Base-by-base conservation (phyloP, 2,329 filamentous ascomycete species). In the Aureobasidium sp. region DNA sequence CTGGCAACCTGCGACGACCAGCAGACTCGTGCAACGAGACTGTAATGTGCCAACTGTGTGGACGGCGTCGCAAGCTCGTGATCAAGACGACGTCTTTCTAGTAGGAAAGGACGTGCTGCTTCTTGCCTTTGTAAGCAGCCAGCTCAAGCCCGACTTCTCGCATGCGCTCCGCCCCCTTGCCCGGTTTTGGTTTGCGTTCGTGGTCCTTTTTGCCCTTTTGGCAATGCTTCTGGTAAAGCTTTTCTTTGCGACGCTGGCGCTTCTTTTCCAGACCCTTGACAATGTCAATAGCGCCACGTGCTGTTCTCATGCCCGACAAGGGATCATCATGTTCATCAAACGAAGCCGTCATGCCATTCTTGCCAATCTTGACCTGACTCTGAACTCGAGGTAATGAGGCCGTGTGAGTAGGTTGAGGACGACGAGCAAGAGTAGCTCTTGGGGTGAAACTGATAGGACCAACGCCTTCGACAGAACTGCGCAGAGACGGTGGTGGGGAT, bases 211-310 rank as follows among this genome's bases (percentile, higher is more conserved):
- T 86, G 62, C 87, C 87, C 69, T 91, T 90, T 72, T 91, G 87
- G 78, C 90, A 95, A 71, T 93, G 88, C 74, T 96, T 94, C 70
- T 92, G 88, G 72, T 90, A 88, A 70, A 91, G 89, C 76, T 97
- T 96, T 76, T 97, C 92, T 77, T 89, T 91, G 68, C 94, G 89
- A 66, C 94, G 87, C 77, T 94, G 90, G 29, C 92, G 88, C 79
- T 96, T 97, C 76, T 90, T 88, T 78, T 99, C 94, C 1, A 99
- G 83, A 9, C 94, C 94, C 74, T 96, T 96, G 75, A 97, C 90
- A 65, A 97, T 99, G 75, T 97, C 94, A 67, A 99, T 95, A 39
- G 94, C 92, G n/a, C 91, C 91, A 65, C 94, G 89, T 31, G 45
- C 57, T 11, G 90, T 84, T 66, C 94, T 91, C 45, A 85, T 77